Conservation (phyloP, 495 filamentous ascomycete genomes). For the Alectoria sarmentosa region DNA sequence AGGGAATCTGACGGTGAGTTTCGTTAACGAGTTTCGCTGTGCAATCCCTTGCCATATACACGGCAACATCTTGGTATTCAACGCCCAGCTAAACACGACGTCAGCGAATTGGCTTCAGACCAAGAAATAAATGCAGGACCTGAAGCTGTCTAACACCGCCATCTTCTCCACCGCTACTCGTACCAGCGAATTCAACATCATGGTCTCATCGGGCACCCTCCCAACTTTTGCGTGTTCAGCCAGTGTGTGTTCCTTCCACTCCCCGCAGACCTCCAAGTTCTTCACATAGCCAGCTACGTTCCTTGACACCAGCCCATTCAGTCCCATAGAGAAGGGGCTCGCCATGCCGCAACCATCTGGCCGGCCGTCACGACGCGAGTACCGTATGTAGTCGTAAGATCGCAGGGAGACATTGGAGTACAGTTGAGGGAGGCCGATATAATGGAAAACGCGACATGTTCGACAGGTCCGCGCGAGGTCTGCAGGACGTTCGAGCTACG, state of each 20-base stretch:
- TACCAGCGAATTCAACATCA: conserved; percentile 56
- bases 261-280: conserved; percentile 47
- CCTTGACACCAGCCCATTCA: conserved; percentile 53
- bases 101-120: conserved; percentile 4
- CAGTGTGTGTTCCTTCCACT: conserved; percentile 51
- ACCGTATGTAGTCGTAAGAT: conserved; percentile 55
- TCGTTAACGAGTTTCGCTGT: conserved; percentile 42
- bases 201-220: conserved; percentile 53
- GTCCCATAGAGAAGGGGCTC: conserved; percentile 56
- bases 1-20: conserved; percentile 49
- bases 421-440: conserved; percentile 56
- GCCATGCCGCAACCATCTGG: conserved; percentile 55
- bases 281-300: conserved; percentile 46
- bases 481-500: conserved; percentile 46
- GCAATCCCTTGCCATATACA: conserved; percentile 50
- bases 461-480: conserved; percentile 53
- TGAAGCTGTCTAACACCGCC: conserved; percentile 47
- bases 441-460: conserved; percentile 57
- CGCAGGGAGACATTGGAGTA: conserved; percentile 50
- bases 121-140: conserved; percentile 24
- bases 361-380: conserved; percentile 41
- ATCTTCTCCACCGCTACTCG: conserved; percentile 54
- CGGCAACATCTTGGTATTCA: conserved; percentile 56
- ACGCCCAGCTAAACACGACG: conserved; percentile 43
- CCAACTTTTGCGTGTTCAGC: conserved; percentile 51